These are phyloP conservation scores for Schoenoplectus triqueter DNA, from an alignment of 202 grass and related monocot genomes.

Conservation along the genomic window DNA sequence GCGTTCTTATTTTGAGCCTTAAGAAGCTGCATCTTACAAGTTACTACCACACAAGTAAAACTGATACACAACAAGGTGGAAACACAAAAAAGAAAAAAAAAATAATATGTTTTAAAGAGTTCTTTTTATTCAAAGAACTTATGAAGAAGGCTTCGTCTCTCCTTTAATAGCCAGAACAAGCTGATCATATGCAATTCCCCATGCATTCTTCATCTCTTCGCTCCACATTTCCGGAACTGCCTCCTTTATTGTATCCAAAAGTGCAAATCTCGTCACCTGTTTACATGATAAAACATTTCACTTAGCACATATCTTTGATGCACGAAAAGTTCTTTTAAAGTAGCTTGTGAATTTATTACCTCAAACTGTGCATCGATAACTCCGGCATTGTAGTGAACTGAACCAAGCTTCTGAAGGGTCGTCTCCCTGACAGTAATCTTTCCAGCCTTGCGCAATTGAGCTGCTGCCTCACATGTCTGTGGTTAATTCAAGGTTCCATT, in stretches of 20 bases:
- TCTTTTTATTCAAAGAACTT: constrained; percentile 19
- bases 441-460: constrained; percentile 79
- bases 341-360: constrained; percentile 38
- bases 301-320: not conserved
- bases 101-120: not conserved
- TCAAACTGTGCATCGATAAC: constrained; percentile 73
- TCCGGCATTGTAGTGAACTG: constrained; percentile 65
- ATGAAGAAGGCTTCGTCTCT: constrained; percentile 66
- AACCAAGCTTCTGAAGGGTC: constrained; percentile 77
- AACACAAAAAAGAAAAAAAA: not conserved
- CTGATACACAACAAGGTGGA: not conserved
- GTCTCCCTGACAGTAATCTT: constrained; percentile 85
- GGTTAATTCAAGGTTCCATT: not conserved
- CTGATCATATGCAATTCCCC: constrained; percentile 67
- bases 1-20: constrained; percentile 5
- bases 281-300: constrained; percentile 20
- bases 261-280: constrained; percentile 69
- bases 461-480: constrained; percentile 89
- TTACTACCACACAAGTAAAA: not conserved
- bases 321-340: not conserved
- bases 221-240: constrained; percentile 76
- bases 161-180: constrained; percentile 72
- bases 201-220: constrained; percentile 64
- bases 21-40: constrained; percentile 16
- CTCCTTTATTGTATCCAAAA: constrained; percentile 73